Percentiles rank a stretch among this genome's conserved stretches.
phyloP scores from a whole-genome alignment of 257 asterid species.

The Oldenlandia corymbosa region DNA sequence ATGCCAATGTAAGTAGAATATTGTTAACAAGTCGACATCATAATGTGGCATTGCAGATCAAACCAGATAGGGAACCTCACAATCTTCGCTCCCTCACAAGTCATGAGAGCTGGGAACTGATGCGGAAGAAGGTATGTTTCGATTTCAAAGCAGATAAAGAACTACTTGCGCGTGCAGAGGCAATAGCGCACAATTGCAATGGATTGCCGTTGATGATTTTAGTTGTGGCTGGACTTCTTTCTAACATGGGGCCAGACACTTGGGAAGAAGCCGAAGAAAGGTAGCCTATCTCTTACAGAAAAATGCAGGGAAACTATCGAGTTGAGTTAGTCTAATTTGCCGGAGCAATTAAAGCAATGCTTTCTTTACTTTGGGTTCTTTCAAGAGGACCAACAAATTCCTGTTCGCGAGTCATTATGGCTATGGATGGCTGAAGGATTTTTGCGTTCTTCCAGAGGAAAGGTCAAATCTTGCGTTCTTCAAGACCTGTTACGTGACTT shows the following conservation, averaged over 20 bases:
- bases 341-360: background rate
- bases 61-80: background rate
- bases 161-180: background rate
- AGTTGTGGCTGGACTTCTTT: background rate
- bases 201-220: background rate
- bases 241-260: background rate
- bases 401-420: background rate
- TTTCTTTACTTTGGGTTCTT: slow-evolving; percentile 4
- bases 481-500: background rate
- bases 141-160: no score
- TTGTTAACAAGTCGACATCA: background rate
- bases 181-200: background rate
- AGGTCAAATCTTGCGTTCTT: background rate
- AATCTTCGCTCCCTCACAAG: background rate
- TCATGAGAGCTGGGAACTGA: slow-evolving; percentile 5
- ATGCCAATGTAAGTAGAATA: background rate
- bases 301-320: background rate
- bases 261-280: background rate
- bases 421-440: slow-evolving; percentile 7
- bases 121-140: background rate
- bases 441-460: background rate
- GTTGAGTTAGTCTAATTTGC: background rate
- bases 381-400: background rate
- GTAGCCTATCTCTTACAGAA: background rate
- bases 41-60: background rate